phyloP scores from a whole-genome alignment of 805 yeast species.

The Sungouiozyma ichnusensis region DNA sequence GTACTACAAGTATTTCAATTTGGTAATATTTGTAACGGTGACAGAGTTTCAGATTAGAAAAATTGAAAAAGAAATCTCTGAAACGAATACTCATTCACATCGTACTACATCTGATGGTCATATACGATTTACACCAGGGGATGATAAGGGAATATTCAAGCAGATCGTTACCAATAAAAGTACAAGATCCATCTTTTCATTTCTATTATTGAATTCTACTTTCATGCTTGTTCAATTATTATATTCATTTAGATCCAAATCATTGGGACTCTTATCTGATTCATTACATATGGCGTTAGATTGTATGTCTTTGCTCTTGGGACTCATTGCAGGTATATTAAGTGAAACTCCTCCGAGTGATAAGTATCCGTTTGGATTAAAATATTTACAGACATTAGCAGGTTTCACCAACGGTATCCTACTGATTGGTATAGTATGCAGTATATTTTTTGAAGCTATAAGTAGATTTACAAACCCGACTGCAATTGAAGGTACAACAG shows the following conservation, averaged over 20 bases:
- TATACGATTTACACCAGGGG: neutral
- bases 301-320: constrained; percentile 81
- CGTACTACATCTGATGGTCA: constrained; percentile 2
- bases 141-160: constrained; percentile 9
- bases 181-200: constrained; percentile 81
- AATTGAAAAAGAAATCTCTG: neutral
- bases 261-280: constrained; percentile 84
- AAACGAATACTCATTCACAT: constrained; percentile 7
- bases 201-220: constrained; percentile 71
- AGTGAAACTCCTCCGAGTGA: constrained; percentile 50
- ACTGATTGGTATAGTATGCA: constrained; percentile 77
- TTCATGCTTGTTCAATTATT: constrained; percentile 92
- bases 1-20: neutral
- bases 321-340: constrained; percentile 71
- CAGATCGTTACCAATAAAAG: constrained; percentile 45
- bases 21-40: constrained; percentile 8
- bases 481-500: constrained; percentile 65
- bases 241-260: constrained; percentile 86
- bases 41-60: constrained; percentile 10
- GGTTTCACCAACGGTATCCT: constrained; percentile 93
- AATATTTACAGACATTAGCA: constrained; percentile 76
- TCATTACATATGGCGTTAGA: constrained; percentile 95
- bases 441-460: constrained; percentile 77
- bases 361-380: constrained; percentile 76
- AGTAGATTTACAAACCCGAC: constrained; percentile 76